A percentile compares a stretch with the other conserved stretches of the same genome.
Conservation (phyloP, 352 stramenopile genomes). For the Phytophthora pisi region DNA sequence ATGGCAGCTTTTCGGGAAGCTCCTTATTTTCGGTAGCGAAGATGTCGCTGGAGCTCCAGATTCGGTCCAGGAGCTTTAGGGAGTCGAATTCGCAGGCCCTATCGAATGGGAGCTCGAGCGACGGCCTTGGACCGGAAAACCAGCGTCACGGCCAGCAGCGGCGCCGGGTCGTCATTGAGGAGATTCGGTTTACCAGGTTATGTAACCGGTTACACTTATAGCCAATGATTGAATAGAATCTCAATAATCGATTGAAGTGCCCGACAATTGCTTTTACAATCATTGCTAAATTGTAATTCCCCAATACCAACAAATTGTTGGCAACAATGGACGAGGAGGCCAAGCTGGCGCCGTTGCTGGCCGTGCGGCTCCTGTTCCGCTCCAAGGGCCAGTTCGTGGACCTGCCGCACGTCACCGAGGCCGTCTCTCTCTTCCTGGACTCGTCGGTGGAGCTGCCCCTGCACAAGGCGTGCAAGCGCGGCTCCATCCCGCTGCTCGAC, state of each 20-base stretch:
- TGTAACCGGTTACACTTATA: no score
- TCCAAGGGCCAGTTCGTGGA: slow-evolving; percentile 1
- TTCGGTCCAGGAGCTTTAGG: not conserved
- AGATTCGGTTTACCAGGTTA: no score
- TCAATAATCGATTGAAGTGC: no score
- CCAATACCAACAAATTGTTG: no score
- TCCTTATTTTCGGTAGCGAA: not conserved
- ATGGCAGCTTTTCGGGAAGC: not conserved
- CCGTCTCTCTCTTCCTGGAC: not conserved
- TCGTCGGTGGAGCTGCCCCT: not conserved
- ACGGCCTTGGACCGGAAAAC: not conserved
- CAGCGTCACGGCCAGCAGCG: not conserved
- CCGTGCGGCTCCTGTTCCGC: slow-evolving; percentile 1
- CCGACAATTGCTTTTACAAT: no score
- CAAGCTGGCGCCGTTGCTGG: not conserved
- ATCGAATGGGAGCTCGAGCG: not conserved
- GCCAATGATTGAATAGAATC: no score
- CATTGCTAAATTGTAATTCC: no score
- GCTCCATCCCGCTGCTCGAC: not conserved
- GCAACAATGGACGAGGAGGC: not conserved
- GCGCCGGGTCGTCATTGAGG: no score
- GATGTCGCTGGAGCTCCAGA: not conserved
- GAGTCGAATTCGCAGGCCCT: not conserved
- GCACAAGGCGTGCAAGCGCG: not conserved
- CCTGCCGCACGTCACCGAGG: not conserved